phyloP scores from a whole-genome alignment of 495 filamentous ascomycete species.

The Xylaria scruposa region DNA sequence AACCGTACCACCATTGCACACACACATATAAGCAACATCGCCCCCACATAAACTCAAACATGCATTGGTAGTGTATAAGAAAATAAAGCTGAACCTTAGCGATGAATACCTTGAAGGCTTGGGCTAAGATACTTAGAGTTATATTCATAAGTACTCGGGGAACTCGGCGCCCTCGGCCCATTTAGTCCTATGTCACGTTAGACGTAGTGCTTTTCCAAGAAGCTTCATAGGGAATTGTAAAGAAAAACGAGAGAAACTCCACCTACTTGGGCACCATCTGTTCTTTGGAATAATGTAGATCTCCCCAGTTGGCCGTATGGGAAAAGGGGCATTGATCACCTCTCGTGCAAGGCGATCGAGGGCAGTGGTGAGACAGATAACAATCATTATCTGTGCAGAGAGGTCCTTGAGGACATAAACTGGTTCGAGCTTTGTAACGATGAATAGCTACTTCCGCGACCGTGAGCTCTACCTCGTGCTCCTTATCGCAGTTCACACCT shows the following conservation, averaged over 20 bases:
- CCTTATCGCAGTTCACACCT: slow-evolving; percentile 42
- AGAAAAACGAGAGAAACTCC: neutral
- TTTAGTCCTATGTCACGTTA: slow-evolving; percentile 30
- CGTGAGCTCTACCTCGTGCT: slow-evolving; percentile 41
- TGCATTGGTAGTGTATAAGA: slow-evolving; percentile 9
- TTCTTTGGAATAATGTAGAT: slow-evolving; percentile 40
- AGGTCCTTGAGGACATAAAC: slow-evolving; percentile 40
- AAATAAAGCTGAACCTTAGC: slow-evolving; percentile 2
- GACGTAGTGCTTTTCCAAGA: neutral
- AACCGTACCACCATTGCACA: neutral
- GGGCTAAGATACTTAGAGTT: neutral
- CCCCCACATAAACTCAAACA: slow-evolving; percentile 2
- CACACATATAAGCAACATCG: neutral
- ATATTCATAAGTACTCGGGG: slow-evolving; percentile 33
- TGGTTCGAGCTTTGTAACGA: slow-evolving; percentile 44
- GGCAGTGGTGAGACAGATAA: slow-evolving; percentile 44
- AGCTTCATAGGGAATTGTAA: neutral
- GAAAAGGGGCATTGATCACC: slow-evolving; percentile 39
- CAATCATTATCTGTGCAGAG: slow-evolving; percentile 42
- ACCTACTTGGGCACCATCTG: slow-evolving; percentile 39
- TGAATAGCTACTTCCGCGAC: slow-evolving; percentile 40
- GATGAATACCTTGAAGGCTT: neutral
- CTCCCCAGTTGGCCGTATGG: slow-evolving; percentile 38
- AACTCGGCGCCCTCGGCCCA: slow-evolving; percentile 38
- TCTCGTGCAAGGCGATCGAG: slow-evolving; percentile 33